Evolutionary conservation across 306 rosid species (phyloP).

Genomic region (Sicyos edulis): DNA sequence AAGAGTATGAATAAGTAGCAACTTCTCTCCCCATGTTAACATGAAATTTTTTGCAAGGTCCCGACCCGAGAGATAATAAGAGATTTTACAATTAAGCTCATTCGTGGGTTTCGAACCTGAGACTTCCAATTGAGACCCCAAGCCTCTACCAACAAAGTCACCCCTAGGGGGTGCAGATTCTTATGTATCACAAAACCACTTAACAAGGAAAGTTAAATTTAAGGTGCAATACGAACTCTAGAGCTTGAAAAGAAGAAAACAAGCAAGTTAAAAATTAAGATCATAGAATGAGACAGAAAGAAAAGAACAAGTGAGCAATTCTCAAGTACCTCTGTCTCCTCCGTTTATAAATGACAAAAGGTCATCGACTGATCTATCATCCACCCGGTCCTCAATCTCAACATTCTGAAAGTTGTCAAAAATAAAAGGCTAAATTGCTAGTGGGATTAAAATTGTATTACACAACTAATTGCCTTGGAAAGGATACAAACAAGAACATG

Average conservation of each 20-base stretch:
- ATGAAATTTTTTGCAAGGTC: too few species aligned
- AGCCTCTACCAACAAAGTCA: too few species aligned
- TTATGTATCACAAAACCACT: background rate
- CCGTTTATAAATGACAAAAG: slow-evolving; percentile 83
- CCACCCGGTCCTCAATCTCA: slow-evolving; percentile 65
- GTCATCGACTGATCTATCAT: slow-evolving; percentile 86
- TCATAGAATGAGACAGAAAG: background rate
- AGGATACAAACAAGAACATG: slow-evolving; percentile 23
- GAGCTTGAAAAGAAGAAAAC: slow-evolving; percentile 18
- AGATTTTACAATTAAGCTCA: too few species aligned
- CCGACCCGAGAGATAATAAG: too few species aligned
- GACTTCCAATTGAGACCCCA: too few species aligned
- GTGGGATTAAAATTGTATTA: slow-evolving; percentile 6
- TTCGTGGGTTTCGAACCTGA: too few species aligned
- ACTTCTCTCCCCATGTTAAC: too few species aligned
- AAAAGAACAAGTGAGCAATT: background rate
- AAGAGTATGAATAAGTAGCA: too few species aligned
- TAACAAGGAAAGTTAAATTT: background rate
- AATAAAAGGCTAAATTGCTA: slow-evolving; percentile 11
- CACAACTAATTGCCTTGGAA: slow-evolving; percentile 30
- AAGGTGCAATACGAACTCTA: slow-evolving; percentile 18
- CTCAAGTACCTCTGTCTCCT: slow-evolving; percentile 49
- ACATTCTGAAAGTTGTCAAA: slow-evolving; percentile 49
- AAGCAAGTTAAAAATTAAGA: background rate
- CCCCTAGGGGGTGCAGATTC: background rate